A percentile compares a stretch with the other conserved stretches of the same genome.
Evolutionary conservation across 176 grass and related monocot genomes (phyloP).

Genomic region (Rhipidocladum racemiflorum): DNA sequence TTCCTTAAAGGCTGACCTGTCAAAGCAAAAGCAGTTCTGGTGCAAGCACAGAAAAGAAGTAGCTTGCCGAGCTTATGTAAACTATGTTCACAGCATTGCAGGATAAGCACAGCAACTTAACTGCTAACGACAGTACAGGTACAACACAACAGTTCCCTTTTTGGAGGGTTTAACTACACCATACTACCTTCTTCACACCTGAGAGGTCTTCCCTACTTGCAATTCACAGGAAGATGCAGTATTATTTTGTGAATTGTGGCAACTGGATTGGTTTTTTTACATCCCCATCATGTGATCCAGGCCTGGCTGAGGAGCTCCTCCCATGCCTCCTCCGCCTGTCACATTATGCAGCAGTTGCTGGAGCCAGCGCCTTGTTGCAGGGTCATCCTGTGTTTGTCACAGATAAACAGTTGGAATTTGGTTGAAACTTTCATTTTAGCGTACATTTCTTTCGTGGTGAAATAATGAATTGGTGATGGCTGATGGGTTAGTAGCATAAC

Average conservation of each 20-base stretch:
- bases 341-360: slow-evolving; percentile 72
- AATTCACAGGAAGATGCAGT: slow-evolving; percentile 16
- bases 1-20: not conserved
- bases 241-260: slow-evolving; percentile 39
- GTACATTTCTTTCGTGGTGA: not conserved
- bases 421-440: not conserved
- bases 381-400: slow-evolving; percentile 66
- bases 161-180: slow-evolving; percentile 20
- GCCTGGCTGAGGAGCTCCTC: slow-evolving; percentile 63
- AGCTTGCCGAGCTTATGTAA: not conserved
- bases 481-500: slow-evolving; percentile 11
- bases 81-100: slow-evolving; percentile 25
- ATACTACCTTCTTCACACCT: slow-evolving; percentile 23
- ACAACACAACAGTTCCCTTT: slow-evolving; percentile 2
- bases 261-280: slow-evolving; percentile 18
- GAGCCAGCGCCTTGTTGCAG: slow-evolving; percentile 82
- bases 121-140: not conserved
- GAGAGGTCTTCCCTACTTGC: slow-evolving; percentile 20
- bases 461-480: not conserved
- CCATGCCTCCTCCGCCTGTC: slow-evolving; percentile 45
- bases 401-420: slow-evolving; percentile 4
- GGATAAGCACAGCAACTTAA: slow-evolving; percentile 1
- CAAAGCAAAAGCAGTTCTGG: slow-evolving; percentile 14
- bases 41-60: not conserved
- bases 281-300: slow-evolving; percentile 85